Conservation (phyloP, 305 asterid species). For the Fraxinus floribunda region DNA sequence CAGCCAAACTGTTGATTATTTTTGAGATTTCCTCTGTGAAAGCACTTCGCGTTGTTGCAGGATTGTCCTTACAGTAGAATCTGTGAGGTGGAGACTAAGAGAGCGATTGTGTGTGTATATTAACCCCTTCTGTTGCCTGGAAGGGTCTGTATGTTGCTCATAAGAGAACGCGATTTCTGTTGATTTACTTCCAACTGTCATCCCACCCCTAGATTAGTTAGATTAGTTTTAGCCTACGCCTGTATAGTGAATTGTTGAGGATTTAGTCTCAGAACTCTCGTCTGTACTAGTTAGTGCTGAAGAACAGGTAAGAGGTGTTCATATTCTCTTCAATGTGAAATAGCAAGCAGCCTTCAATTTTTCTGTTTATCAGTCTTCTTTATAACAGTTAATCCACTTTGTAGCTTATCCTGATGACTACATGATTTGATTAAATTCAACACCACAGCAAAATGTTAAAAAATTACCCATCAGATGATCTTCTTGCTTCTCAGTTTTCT, state of each 20-base stretch:
- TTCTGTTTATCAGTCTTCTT: neutral
- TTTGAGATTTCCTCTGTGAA: neutral
- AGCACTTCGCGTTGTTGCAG: neutral
- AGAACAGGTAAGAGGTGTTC: slow-evolving; percentile 20
- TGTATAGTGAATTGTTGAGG: slow-evolving; percentile 27
- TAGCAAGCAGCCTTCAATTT: slow-evolving; percentile 14
- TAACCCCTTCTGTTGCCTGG: slow-evolving; percentile 28
- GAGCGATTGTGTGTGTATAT: slow-evolving; percentile 19
- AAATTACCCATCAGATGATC: neutral
- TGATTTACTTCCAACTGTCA: neutral
- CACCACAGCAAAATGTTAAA: neutral
- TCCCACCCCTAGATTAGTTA: neutral
- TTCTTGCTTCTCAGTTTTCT: neutral
- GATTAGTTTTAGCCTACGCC: slow-evolving; percentile 15
- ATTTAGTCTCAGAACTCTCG: slow-evolving; percentile 6
- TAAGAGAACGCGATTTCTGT: slow-evolving; percentile 8
- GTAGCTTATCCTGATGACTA: neutral
- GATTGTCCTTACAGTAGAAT: slow-evolving; percentile 9
- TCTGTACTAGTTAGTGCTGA: slow-evolving; percentile 26
- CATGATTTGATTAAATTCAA: neutral
- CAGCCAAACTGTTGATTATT: slow-evolving; percentile 14
- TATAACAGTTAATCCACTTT: neutral
- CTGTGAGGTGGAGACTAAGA: slow-evolving; percentile 14
- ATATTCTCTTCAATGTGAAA: slow-evolving; percentile 12
- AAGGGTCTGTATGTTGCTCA: slow-evolving; percentile 18